Base-by-base conservation (phyloP, 2,329 filamentous ascomycete species). In the Colletotrichum musicola region DNA sequence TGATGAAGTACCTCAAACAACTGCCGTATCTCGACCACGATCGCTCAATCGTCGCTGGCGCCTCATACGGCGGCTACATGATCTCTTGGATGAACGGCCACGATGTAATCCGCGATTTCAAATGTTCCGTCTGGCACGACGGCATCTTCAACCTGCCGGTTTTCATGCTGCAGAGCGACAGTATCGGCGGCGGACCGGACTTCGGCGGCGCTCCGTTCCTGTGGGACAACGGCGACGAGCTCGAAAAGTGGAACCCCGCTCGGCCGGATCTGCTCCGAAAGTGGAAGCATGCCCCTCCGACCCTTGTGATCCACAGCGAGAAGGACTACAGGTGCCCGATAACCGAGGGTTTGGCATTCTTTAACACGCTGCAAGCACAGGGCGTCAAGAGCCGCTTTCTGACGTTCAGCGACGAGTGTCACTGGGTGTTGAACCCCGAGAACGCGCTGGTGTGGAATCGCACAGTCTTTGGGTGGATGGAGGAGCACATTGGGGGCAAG, bases 351-450 rank as follows among this genome's bases (percentile, higher is more conserved):
- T 78, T 95, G 30, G 87, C 90, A 0, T 87, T 89, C 0, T 95
- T 94, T 78, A 92, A 93, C 70, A 87, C 91, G 1, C 81, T 95
- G 27, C 92, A 94, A 79, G 85, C 86, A 14, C 83, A 85, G 60
- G 90, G 90, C 0, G 85, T 94, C 3, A 87, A 90, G 42, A 92
- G 90, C 71, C 87, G 89, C 68, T 89, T 94, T 69, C 73, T 95
- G 75, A 90, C 86, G 0, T 95, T 94, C 74, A 88, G 91, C 0
- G 92, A 93, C 75, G 92, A 94, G 79, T 89, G 90, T 58, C 90
- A 93, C 74, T 92, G 87, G 86, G 90, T 93, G 4, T 74, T 90
- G 55, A 90, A 91, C 71, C 87, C 87, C 1, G 91, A 93, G 78
- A 93, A 93, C 75, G 84, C 85, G 20, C 79, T 92, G 55, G 79